A percentile compares a stretch with the other conserved stretches of the same genome.
Conservation (phyloP, 768 basidiomycete genomes). For the Boletus fagicola region DNA sequence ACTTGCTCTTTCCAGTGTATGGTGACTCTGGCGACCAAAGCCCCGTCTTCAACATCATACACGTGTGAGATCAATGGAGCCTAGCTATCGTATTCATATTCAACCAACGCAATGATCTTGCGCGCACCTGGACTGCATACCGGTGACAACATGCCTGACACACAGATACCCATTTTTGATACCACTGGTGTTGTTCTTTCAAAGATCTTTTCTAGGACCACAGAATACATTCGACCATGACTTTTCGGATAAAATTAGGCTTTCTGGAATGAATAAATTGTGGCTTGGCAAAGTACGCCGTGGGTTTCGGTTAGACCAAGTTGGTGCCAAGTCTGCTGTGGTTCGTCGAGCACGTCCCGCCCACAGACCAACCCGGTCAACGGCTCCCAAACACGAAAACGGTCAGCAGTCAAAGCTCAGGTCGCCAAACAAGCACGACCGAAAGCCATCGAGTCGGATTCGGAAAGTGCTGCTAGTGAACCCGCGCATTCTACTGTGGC, state of each 20-base stretch:
- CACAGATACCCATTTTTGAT: not conserved
- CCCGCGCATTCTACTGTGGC: not conserved
- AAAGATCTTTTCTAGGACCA: not conserved
- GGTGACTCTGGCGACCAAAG: not conserved
- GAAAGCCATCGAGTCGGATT: slow-evolving; percentile 11
- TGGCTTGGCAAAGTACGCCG: not conserved
- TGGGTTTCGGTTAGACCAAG: not conserved
- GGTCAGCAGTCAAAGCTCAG: slow-evolving; percentile 4
- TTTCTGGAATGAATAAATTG: not conserved
- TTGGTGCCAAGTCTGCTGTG: slow-evolving; percentile 3
- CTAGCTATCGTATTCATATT: not conserved
- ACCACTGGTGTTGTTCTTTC: not conserved
- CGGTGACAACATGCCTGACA: not conserved
- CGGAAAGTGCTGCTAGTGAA: slow-evolving; percentile 1
- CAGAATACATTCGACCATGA: not conserved
- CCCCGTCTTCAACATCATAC: slow-evolving; percentile 26
- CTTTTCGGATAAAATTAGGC: not conserved
- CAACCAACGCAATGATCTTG: too few relatives aligned
- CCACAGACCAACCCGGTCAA: not conserved
- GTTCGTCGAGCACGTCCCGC: slow-evolving; percentile 4
- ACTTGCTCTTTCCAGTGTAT: slow-evolving; percentile 21
- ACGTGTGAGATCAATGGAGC: not conserved
- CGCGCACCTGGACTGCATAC: too few relatives aligned
- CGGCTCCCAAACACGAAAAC: not conserved
- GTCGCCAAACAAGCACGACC: slow-evolving; percentile 9